Percentiles rank a stretch among this genome's conserved stretches.
These are phyloP conservation scores for Cinnamomum micranthum DNA, from an alignment of 164 flowering plant species.

Conservation along the genomic window DNA sequence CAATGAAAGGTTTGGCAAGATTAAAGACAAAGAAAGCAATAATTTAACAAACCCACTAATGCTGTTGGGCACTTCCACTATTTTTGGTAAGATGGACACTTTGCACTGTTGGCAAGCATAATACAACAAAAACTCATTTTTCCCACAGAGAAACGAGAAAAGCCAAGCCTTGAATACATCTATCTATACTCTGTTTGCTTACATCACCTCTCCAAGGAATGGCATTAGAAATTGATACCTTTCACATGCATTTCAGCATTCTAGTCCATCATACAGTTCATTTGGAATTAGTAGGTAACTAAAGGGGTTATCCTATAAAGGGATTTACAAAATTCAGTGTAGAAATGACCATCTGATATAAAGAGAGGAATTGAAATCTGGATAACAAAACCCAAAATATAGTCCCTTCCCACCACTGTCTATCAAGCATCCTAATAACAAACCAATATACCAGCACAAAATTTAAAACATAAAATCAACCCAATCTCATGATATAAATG, in stretches of 20 bases:
- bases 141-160: background rate
- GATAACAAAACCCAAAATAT: no score
- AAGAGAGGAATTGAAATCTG: no score
- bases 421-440: no score
- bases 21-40: slow-evolving; percentile 1
- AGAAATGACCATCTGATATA: no score
- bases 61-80: background rate
- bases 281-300: no score
- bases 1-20: slow-evolving; percentile 11
- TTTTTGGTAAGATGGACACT: background rate
- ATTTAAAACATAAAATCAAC: no score
- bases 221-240: background rate
- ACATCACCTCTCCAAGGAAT: background rate
- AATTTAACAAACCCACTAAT: slow-evolving; percentile 3
- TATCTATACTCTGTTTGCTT: background rate
- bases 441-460: no score
- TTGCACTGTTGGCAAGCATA: background rate
- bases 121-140: background rate
- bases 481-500: no score
- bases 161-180: background rate
- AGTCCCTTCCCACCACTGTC: no score
- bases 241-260: background rate
- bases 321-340: no score
- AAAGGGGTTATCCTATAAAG: no score
- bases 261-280: no score